Evolutionary conservation across 352 stramenopile genomes (phyloP).

Genomic region (Pythium phragmitis): DNA sequence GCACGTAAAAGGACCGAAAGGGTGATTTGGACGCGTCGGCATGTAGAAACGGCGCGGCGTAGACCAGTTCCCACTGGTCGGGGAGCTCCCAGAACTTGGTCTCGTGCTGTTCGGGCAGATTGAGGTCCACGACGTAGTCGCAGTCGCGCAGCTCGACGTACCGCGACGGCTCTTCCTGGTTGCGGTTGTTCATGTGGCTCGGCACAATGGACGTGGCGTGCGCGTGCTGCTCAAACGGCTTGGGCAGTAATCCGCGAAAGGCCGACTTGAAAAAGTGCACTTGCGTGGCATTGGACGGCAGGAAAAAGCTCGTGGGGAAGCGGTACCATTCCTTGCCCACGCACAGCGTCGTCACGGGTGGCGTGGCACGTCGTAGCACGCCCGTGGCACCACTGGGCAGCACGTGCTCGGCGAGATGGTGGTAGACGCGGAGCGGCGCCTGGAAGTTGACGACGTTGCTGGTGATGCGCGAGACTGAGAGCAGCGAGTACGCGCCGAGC

Average conservation of each 20-base stretch:
- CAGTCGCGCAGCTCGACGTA: conserved; percentile 83
- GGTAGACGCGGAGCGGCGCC: conserved; percentile 68
- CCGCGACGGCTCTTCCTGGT: conserved; percentile 87
- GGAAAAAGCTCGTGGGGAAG: conserved; percentile 95
- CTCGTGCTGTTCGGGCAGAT: conserved; percentile 60
- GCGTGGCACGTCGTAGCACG: conserved; percentile 22
- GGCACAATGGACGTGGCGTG: conserved; percentile 64
- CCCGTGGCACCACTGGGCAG: conserved; percentile 39
- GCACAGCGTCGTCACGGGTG: conserved; percentile 72
- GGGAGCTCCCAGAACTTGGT: conserved; percentile 62
- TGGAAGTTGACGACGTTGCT: conserved; percentile 77
- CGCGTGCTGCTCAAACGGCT: conserved; percentile 83
- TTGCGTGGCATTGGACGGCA: conserved; percentile 78
- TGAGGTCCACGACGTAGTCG: conserved; percentile 90
- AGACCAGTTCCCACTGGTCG: conserved; percentile 49
- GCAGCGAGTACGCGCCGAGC: conserved; percentile 48
- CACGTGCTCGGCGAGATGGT: conserved; percentile 59
- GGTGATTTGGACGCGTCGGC: conserved; percentile 59
- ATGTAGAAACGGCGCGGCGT: conserved; percentile 59
- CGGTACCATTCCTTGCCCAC: conserved; percentile 98
- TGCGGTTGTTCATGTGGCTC: conserved; percentile 93
- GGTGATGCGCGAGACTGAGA: conserved; percentile 56
- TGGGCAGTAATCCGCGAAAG: conserved; percentile 94
- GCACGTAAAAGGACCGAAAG: conserved; percentile 80
- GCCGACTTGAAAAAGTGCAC: conserved; percentile 92